phyloP scores from a whole-genome alignment of 768 basidiomycete species.

The Crepidotus variabilis region DNA sequence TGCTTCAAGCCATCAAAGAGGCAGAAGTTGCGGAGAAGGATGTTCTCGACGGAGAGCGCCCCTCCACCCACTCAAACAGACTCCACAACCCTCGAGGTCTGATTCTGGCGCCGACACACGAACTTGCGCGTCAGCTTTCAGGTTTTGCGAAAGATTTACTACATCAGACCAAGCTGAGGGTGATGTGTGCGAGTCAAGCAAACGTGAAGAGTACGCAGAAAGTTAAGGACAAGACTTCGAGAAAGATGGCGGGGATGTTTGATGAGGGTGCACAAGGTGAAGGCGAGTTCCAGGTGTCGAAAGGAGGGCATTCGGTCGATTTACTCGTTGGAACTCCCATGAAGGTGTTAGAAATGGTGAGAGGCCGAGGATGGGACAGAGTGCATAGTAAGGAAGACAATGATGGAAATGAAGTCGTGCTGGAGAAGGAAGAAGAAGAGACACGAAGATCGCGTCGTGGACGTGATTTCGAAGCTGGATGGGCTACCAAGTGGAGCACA shows the following conservation, averaged over 20 bases:
- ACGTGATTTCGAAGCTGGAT: constrained; percentile 31
- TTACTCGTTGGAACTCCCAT: constrained; percentile 65
- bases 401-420: constrained; percentile 9
- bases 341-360: constrained; percentile 59
- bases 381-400: constrained; percentile 16
- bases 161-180: constrained; percentile 74
- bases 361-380: constrained; percentile 52
- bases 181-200: constrained; percentile 63
- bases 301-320: constrained; percentile 36
- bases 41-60: constrained; percentile 1
- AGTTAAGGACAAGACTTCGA: constrained; percentile 35
- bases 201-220: constrained; percentile 35
- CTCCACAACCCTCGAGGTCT: constrained; percentile 67
- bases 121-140: constrained; percentile 79
- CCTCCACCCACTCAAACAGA: constrained; percentile 2
- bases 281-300: constrained; percentile 14
- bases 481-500: constrained; percentile 38
- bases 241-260: constrained; percentile 42
- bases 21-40: constrained; percentile 38
- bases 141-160: constrained; percentile 69
- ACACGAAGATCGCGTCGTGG: constrained; percentile 28
- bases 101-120: constrained; percentile 86
- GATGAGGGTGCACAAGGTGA: constrained; percentile 15
- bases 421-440: constrained; percentile 24
- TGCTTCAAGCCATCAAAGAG: constrained; percentile 74